A percentile compares a stretch with the other conserved stretches of the same genome.
These are phyloP conservation scores for Clarireedia paspali DNA, from an alignment of 2,329 filamentous ascomycete genomes.

Conservation along the genomic window DNA sequence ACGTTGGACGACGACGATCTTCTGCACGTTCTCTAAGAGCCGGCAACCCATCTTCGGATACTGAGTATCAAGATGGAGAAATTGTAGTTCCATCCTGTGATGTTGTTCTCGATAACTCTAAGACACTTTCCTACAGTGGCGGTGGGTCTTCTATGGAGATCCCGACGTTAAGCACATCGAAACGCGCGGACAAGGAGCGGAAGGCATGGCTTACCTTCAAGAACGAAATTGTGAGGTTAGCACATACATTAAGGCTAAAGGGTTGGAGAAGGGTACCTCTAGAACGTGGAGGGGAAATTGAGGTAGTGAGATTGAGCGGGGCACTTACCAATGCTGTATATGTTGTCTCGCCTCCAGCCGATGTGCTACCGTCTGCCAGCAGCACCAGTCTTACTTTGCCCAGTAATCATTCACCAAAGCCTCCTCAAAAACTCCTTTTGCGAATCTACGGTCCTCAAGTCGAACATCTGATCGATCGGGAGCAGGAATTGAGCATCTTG, in stretches of 20 bases:
- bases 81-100: conserved; percentile 78
- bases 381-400: conserved; percentile 34
- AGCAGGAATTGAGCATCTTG: conserved; percentile 81
- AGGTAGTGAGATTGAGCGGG: conserved; percentile 73
- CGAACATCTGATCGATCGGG: conserved; percentile 89
- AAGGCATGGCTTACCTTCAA: conserved; percentile 85
- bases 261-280: conserved; percentile 82
- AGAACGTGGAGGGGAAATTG: conserved; percentile 59
- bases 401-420: conserved; percentile 19
- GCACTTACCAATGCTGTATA: conserved; percentile 96
- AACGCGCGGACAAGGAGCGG: conserved; percentile 55
- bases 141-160: conserved; percentile 33
- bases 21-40: conserved; percentile 12
- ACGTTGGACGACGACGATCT: conserved; percentile 13
- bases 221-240: conserved; percentile 79
- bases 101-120: conserved; percentile 79
- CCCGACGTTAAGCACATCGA: conserved; percentile 34
- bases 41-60: conserved; percentile 63
- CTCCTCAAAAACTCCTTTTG: conserved; percentile 63
- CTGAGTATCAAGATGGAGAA: conserved; percentile 77
- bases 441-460: conserved; percentile 93
- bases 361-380: conserved; percentile 36
- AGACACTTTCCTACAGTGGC: conserved; percentile 72
- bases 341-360: conserved; percentile 74
- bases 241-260: conserved; percentile 83